Conservation (phyloP, 768 basidiomycete genomes). For the Rhodotorula taiwanensis region DNA sequence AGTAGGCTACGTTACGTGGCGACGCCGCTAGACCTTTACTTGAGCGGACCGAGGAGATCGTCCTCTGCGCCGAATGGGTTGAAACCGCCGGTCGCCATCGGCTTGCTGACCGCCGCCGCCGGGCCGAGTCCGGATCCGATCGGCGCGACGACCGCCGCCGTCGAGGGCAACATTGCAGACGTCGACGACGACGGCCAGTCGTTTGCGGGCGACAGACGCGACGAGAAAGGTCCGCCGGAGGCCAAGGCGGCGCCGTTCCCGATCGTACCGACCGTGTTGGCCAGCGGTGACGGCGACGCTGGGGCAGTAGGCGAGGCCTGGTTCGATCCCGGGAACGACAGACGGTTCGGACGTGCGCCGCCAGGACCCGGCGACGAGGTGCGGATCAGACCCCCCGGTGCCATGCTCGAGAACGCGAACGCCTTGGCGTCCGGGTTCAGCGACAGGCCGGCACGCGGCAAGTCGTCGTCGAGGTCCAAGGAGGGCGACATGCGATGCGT, state of each 20-base stretch:
- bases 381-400: slow-evolving; percentile 1
- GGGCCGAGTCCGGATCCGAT: background rate
- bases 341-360: background rate
- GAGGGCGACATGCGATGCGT: slow-evolving; percentile 29
- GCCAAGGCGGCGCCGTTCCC: background rate
- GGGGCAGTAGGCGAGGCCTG: slow-evolving; percentile 16
- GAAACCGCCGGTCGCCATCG: slow-evolving; percentile 9
- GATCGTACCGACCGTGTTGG: slow-evolving; percentile 30
- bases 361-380: slow-evolving; percentile 7
- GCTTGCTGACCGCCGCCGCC: background rate
- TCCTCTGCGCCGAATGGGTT: slow-evolving; percentile 32
- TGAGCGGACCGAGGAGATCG: slow-evolving; percentile 25
- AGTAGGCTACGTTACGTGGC: background rate
- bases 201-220: slow-evolving; percentile 23
- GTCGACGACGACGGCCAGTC: slow-evolving; percentile 20
- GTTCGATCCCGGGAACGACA: slow-evolving; percentile 5
- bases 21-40: background rate
- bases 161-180: background rate
- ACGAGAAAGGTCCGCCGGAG: slow-evolving; percentile 9
- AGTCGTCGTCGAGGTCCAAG: slow-evolving; percentile 33
- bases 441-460: slow-evolving; percentile 39
- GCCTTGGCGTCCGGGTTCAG: slow-evolving; percentile 41
- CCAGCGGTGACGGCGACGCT: slow-evolving; percentile 16
- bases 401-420: slow-evolving; percentile 34
- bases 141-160: background rate